Conservation (phyloP, 306 rosid species). For the Castanospermum australe region DNA sequence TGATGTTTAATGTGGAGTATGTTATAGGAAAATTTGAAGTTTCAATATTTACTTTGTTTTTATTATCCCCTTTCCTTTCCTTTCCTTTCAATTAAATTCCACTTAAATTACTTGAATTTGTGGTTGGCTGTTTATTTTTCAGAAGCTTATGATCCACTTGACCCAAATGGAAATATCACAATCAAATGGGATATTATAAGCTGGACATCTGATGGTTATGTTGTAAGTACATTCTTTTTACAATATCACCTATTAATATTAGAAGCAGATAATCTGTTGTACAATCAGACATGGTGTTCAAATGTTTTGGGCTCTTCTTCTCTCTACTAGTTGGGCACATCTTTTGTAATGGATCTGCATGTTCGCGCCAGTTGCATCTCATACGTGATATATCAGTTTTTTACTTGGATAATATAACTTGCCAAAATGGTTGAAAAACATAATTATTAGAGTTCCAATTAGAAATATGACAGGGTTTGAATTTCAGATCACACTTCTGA, state of each 20-base stretch:
- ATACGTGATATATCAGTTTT: neutral
- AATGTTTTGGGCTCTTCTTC: neutral
- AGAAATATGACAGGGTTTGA: neutral
- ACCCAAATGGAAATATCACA: constrained; percentile 77
- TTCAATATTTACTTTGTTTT: neutral
- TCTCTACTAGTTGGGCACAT: neutral
- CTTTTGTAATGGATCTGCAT: neutral
- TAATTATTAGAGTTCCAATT: neutral
- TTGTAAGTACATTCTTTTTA: constrained; percentile 48
- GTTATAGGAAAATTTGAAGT: neutral
- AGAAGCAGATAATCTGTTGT: neutral
- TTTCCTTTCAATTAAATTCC: neutral
- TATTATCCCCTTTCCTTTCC: neutral
- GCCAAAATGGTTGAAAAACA: neutral
- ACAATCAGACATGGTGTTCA: neutral
- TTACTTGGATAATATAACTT: neutral
- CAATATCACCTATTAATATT: neutral
- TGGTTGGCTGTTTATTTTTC: constrained; percentile 26
- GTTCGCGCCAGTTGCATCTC: neutral
- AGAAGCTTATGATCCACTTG: constrained; percentile 91
- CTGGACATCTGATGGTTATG: constrained; percentile 81
- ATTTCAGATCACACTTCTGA: neutral
- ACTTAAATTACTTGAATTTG: neutral
- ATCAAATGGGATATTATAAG: constrained; percentile 74
- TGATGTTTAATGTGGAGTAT: neutral